Evolutionary conservation across 805 yeast genomes (phyloP).

Genomic region (Yarrowia bubula): DNA sequence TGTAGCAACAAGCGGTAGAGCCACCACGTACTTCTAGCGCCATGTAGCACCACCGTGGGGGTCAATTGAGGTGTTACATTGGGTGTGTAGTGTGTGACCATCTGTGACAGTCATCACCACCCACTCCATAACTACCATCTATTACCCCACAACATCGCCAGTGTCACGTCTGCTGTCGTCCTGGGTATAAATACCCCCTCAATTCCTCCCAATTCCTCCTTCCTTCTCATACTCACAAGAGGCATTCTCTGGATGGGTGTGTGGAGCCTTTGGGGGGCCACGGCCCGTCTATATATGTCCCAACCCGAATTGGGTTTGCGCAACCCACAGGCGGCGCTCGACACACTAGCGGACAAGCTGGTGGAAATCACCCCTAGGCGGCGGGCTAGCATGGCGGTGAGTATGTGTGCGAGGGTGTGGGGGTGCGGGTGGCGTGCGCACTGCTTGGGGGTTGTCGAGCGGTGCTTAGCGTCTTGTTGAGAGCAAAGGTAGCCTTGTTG

Average conservation of each 20-base stretch:
- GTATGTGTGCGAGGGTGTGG: neutral
- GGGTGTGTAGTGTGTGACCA: no score
- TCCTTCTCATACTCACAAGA: conserved; percentile 9
- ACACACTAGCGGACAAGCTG: neutral
- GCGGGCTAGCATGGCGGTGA: conserved; percentile 6
- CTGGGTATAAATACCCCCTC: neutral
- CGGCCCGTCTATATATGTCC: conserved; percentile 24
- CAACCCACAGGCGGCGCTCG: conserved; percentile 20
- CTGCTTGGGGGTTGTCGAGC: neutral
- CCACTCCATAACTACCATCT: no score
- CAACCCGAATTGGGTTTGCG: conserved; percentile 25
- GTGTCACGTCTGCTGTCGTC: neutral
- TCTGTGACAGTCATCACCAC: no score
- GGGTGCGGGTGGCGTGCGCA: neutral
- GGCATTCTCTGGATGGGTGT: conserved; percentile 17
- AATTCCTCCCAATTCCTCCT: neutral
- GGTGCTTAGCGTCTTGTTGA: neutral
- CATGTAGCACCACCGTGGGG: no score
- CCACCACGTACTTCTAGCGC: no score
- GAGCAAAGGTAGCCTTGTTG: neutral
- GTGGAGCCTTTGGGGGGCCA: conserved; percentile 8
- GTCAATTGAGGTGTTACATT: no score
- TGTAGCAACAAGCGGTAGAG: no score
- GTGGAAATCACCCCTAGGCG: conserved; percentile 1
- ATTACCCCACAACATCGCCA: neutral